A percentile compares a stretch with the other conserved stretches of the same genome.
Conservation (phyloP, 257 asterid species). For the Plantago major region DNA sequence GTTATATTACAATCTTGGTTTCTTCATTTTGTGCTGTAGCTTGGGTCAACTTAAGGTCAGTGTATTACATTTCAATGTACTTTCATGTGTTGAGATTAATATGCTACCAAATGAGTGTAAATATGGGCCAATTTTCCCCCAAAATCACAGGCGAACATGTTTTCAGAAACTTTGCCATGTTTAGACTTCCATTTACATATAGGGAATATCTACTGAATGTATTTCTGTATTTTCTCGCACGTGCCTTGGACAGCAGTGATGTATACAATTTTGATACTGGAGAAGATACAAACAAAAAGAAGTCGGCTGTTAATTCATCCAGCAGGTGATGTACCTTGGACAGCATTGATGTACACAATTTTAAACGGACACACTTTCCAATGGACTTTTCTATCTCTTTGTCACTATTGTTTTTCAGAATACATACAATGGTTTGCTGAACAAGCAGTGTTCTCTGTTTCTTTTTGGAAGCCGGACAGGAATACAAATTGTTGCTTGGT, state of each 20-base stretch:
- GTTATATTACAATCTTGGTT: conserved; percentile 50
- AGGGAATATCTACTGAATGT: not conserved
- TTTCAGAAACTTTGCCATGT: conserved; percentile 7
- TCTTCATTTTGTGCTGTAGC: conserved; percentile 68
- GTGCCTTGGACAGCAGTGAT: conserved; percentile 68
- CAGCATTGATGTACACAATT: conserved; percentile 73
- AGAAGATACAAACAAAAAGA: conserved; percentile 88
- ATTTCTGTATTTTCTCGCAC: conserved; percentile 10
- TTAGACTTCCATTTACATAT: not conserved
- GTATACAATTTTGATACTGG: conserved; percentile 90
- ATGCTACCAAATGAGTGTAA: too few relatives aligned
- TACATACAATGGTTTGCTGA: conserved; percentile 14
- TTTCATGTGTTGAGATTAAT: not conserved
- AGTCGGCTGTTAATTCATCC: too few relatives aligned
- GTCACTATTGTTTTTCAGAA: not conserved
- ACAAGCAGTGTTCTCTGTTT: conserved; percentile 14
- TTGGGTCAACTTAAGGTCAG: conserved; percentile 88
- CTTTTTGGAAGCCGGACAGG: conserved; percentile 65
- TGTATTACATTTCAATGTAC: not conserved
- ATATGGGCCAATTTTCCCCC: too few relatives aligned
- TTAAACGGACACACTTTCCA: conserved; percentile 16
- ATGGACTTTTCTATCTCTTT: conserved; percentile 1
- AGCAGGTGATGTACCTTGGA: conserved; percentile 46
- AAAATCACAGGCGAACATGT: not conserved
- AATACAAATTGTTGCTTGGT: conserved; percentile 48